These are phyloP conservation scores for Epicoccum nigrum DNA, from an alignment of 2,329 filamentous ascomycete genomes.

Conservation along the genomic window DNA sequence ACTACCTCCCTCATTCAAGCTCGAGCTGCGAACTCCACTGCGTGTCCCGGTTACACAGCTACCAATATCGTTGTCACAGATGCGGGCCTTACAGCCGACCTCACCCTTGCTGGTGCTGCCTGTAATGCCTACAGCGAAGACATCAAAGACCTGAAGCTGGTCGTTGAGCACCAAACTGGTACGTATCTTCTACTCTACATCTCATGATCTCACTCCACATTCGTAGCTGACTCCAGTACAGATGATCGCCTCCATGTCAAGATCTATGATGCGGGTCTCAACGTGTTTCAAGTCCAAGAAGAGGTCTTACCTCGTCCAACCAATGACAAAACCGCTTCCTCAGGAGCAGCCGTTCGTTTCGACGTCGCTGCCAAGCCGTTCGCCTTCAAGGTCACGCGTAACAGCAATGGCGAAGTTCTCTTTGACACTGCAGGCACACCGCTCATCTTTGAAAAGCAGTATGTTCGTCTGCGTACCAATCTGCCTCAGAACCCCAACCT, in stretches of 20 bases:
- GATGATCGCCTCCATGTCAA: conserved; percentile 74
- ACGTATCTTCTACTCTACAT: conserved; percentile 18
- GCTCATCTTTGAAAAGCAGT: conserved; percentile 79
- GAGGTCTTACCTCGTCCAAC: conserved; percentile 68
- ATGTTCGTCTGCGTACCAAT: conserved; percentile 72
- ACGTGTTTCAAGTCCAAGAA: conserved; percentile 77
- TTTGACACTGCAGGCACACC: conserved; percentile 72
- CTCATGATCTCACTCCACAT: no score
- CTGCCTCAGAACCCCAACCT: conserved; percentile 72
- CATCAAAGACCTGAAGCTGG: conserved; percentile 60
- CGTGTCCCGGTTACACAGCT: conserved; percentile 73
- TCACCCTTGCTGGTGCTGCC: conserved; percentile 70
- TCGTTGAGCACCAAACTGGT: conserved; percentile 68
- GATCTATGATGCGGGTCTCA: conserved; percentile 72
- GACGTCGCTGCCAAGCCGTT: conserved; percentile 64
- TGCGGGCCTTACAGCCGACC: conserved; percentile 69
- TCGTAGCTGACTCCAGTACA: conserved; percentile 37
- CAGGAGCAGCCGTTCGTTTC: conserved; percentile 59
- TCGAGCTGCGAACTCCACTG: conserved; percentile 45
- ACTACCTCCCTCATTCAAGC: conserved; percentile 6
- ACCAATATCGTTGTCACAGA: conserved; percentile 61
- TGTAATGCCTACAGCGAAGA: conserved; percentile 68
- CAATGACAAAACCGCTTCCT: conserved; percentile 42
- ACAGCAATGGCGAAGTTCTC: conserved; percentile 63
- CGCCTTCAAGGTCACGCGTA: conserved; percentile 68